phyloP scores from a whole-genome alignment of 306 rosid species.

The Quercus aquifolioides region DNA sequence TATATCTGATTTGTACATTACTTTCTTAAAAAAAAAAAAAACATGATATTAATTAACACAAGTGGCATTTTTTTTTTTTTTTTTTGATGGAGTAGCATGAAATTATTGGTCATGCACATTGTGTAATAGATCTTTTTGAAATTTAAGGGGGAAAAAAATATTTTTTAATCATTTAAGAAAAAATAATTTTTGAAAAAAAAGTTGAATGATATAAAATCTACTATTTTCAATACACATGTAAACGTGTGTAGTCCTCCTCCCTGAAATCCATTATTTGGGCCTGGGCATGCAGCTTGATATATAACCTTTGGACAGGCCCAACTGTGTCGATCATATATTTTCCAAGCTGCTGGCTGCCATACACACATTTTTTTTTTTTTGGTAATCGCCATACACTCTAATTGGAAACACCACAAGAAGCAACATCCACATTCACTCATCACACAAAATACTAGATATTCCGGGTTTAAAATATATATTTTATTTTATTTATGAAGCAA shows the following conservation, averaged over 20 bases:
- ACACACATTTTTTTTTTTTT: not conserved
- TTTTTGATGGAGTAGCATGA: too few species aligned
- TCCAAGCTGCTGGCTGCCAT: not conserved
- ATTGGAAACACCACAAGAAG: not conserved
- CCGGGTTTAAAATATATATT: not conserved
- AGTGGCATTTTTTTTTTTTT: too few species aligned
- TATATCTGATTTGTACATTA: too few species aligned
- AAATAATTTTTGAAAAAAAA: too few species aligned
- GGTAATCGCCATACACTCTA: not conserved
- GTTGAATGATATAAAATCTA: too few species aligned
- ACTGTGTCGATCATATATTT: not conserved
- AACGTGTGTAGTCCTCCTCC: not conserved
- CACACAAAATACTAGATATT: not conserved
- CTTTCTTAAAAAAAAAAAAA: too few species aligned
- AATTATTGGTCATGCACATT: too few species aligned
- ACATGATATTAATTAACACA: too few species aligned
- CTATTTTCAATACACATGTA: not conserved
- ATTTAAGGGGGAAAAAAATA: too few species aligned
- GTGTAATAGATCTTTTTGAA: too few species aligned
- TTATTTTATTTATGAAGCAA: not conserved
- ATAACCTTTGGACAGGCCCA: not conserved
- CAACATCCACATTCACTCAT: not conserved
- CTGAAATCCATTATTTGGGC: not conserved
- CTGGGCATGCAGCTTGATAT: not conserved
- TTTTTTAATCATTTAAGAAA: too few species aligned